These are phyloP conservation scores for Ulvella scutata DNA, from an alignment of 139 green algal species.

Conservation along the genomic window DNA sequence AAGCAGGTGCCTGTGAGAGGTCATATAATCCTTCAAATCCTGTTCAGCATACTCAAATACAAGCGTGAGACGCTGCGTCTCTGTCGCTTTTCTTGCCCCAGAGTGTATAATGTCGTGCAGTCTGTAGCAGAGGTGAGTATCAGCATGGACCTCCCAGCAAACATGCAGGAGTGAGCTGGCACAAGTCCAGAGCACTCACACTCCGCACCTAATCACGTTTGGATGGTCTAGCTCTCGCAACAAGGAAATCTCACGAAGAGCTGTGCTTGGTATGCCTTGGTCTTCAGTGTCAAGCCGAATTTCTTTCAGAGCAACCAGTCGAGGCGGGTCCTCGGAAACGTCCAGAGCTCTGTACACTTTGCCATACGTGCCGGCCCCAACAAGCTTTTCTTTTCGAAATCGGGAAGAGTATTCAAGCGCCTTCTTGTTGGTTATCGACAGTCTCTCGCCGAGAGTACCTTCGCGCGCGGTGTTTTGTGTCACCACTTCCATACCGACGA, in stretches of 20 bases:
- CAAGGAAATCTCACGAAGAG: conserved; percentile 75
- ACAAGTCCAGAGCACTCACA: background rate
- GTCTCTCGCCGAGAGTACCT: no score
- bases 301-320: conserved; percentile 86
- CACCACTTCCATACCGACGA: no score
- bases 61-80: conserved; percentile 62
- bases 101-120: conserved; percentile 84
- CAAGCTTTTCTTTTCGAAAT: no score
- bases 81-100: conserved; percentile 27
- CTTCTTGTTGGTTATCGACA: no score
- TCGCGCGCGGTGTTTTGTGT: no score
- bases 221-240: conserved; percentile 62
- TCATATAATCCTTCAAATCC: conserved; percentile 97
- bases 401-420: no score
- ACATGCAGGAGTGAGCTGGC: background rate
- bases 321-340: conserved; percentile 29
- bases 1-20: conserved; percentile 61
- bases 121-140: conserved; percentile 28
- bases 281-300: conserved; percentile 69
- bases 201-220: conserved; percentile 29
- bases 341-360: conserved; percentile 89
- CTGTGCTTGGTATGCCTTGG: conserved; percentile 63
- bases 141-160: conserved; percentile 5
- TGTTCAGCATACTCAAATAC: conserved; percentile 98
- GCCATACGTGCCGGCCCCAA: conserved; percentile 93